Conservation (phyloP, 2,329 filamentous ascomycete genomes). For the Hysterium pulicare region DNA sequence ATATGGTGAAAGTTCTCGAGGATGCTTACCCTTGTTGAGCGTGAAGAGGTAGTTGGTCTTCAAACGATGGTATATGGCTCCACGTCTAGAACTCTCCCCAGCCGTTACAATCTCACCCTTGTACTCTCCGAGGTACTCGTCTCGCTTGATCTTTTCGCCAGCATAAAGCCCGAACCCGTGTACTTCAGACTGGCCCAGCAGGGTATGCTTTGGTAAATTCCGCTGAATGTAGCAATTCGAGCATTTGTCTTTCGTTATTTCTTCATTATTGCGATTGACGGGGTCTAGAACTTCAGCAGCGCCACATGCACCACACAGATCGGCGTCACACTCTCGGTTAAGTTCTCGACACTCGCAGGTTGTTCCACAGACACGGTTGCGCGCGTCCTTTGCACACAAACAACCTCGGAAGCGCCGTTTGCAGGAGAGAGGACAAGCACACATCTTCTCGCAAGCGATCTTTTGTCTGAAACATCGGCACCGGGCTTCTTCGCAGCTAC, state of each 20-base stretch:
- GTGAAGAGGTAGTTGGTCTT: slow-evolving; percentile 62
- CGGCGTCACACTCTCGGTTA: slow-evolving; percentile 77
- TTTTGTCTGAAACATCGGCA: slow-evolving; percentile 62
- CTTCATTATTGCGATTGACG: slow-evolving; percentile 59
- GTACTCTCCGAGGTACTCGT: slow-evolving; percentile 79
- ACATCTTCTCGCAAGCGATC: slow-evolving; percentile 71
- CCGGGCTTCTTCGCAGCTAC: slow-evolving; percentile 55
- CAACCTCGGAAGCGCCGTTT: slow-evolving; percentile 49
- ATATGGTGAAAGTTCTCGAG: too few species aligned
- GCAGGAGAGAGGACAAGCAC: slow-evolving; percentile 61
- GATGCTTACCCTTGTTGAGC: slow-evolving; percentile 46
- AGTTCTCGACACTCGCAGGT: slow-evolving; percentile 67
- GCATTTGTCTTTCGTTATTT: slow-evolving; percentile 58
- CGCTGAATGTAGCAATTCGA: slow-evolving; percentile 71
- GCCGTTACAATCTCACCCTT: slow-evolving; percentile 72
- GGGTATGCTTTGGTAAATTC: slow-evolving; percentile 60
- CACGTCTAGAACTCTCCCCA: slow-evolving; percentile 66
- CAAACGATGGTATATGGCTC: slow-evolving; percentile 60
- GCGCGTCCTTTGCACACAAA: slow-evolving; percentile 25
- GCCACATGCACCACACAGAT: slow-evolving; percentile 69
- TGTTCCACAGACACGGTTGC: slow-evolving; percentile 44
- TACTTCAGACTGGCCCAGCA: slow-evolving; percentile 68
- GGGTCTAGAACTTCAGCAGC: slow-evolving; percentile 67
- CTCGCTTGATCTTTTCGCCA: slow-evolving; percentile 62
- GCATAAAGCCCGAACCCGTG: slow-evolving; percentile 75